Conservation (phyloP, 2,329 filamentous ascomycete species). For the Scopulariopsis brevicaulis region DNA sequence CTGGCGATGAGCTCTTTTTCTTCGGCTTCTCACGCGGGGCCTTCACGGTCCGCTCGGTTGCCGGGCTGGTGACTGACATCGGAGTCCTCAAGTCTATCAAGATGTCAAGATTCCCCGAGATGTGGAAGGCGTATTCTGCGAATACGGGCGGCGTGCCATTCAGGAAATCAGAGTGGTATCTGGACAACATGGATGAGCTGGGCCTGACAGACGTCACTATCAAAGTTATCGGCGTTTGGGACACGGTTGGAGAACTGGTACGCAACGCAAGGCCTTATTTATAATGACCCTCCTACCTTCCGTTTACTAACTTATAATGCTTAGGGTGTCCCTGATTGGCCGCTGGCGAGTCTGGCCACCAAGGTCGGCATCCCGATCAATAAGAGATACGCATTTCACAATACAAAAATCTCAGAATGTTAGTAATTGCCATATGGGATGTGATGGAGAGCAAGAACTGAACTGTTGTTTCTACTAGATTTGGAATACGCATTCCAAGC, state of each 20-base stretch:
- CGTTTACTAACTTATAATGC: neutral
- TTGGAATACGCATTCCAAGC: slow-evolving; percentile 44
- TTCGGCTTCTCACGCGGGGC: slow-evolving; percentile 19
- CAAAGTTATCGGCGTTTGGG: slow-evolving; percentile 29
- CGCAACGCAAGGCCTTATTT: neutral
- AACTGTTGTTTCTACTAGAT: slow-evolving; percentile 8
- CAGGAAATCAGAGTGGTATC: neutral
- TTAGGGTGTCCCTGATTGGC: neutral
- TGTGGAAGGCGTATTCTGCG: neutral
- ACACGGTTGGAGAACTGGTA: slow-evolving; percentile 21
- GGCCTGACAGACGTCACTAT: neutral
- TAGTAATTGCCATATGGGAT: neutral
- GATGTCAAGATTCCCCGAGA: slow-evolving; percentile 8
- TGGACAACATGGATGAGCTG: neutral
- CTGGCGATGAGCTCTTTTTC: slow-evolving; percentile 18
- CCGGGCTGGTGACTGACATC: slow-evolving; percentile 14
- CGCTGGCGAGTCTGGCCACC: neutral
- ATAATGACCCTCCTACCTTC: too few relatives aligned
- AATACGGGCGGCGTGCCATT: neutral
- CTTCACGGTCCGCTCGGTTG: slow-evolving; percentile 17
- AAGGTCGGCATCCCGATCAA: slow-evolving; percentile 19
- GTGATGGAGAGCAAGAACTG: neutral
- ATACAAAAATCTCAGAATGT: slow-evolving; percentile 5
- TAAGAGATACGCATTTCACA: slow-evolving; percentile 6
- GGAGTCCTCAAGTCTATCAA: slow-evolving; percentile 13